phyloP scores from a whole-genome alignment of 345 rosid species.

The Geranium brycei region DNA sequence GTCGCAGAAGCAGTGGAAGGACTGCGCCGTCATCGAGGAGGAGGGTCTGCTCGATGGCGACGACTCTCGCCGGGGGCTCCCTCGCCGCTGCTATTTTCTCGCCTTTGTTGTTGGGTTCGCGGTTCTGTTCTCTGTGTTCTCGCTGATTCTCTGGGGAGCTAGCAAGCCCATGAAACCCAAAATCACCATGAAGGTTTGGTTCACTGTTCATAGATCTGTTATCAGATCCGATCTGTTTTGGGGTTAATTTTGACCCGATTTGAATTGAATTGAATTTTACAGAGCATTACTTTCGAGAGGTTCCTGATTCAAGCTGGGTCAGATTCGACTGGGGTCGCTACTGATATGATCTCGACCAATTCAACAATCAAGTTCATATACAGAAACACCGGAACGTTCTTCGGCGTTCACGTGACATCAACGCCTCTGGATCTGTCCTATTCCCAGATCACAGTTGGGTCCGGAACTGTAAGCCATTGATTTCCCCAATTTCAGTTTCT shows the following conservation, averaged over 20 bases:
- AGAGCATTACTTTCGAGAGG: slow-evolving; percentile 72
- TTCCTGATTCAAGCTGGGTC: slow-evolving; percentile 86
- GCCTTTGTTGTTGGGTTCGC: slow-evolving; percentile 71
- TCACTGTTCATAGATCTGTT: not conserved
- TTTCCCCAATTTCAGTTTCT: too few species aligned
- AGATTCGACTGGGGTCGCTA: slow-evolving; percentile 72
- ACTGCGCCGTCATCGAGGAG: slow-evolving; percentile 72
- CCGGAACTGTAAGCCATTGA: slow-evolving; percentile 54
- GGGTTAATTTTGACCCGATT: not conserved
- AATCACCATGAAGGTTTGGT: slow-evolving; percentile 57
- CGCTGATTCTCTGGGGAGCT: slow-evolving; percentile 82
- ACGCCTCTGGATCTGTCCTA: slow-evolving; percentile 59
- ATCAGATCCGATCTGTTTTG: not conserved
- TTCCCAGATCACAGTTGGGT: slow-evolving; percentile 51
- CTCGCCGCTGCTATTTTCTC: slow-evolving; percentile 72
- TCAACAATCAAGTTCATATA: slow-evolving; percentile 66
- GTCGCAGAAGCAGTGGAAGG: slow-evolving; percentile 58
- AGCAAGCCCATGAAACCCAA: slow-evolving; percentile 81
- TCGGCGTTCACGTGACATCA: slow-evolving; percentile 81
- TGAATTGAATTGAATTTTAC: slow-evolving; percentile 4
- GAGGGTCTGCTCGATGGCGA: slow-evolving; percentile 87
- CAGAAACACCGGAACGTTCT: slow-evolving; percentile 81
- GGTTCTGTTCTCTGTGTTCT: slow-evolving; percentile 67
- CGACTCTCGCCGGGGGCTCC: slow-evolving; percentile 47
- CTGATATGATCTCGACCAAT: slow-evolving; percentile 76